These are phyloP conservation scores for Rhizophagus clarus DNA, from an alignment of 192 early-diverging fungal genomes.

Conservation along the genomic window DNA sequence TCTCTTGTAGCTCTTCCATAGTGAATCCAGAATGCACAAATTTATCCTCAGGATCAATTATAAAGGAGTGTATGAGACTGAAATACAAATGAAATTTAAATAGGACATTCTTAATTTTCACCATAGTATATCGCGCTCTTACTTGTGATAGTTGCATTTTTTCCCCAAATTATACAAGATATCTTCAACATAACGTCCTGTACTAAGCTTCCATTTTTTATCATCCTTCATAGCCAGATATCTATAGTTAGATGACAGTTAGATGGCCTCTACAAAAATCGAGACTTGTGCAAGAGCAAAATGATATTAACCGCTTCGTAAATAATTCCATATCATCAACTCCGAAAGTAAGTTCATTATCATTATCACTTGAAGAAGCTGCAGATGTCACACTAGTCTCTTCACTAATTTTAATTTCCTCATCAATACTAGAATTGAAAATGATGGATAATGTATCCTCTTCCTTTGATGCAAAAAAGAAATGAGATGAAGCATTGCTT, in stretches of 20 bases:
- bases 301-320: background rate
- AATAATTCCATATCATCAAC: background rate
- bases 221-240: background rate
- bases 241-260: background rate
- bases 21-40: constrained; percentile 11
- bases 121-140: background rate
- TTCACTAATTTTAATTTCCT: background rate
- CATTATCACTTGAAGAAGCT: background rate
- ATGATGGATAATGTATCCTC: too few relatives aligned
- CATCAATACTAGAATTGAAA: background rate
- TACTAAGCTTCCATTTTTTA: background rate
- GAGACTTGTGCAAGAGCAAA: background rate
- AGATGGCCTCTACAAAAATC: background rate
- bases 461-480: too few relatives aligned
- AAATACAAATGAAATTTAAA: background rate
- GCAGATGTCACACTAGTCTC: too few relatives aligned
- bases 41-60: constrained; percentile 11
- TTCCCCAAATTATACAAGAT: constrained; percentile 14
- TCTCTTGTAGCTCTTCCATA: background rate
- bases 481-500: too few relatives aligned
- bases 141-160: constrained; percentile 2
- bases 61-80: constrained; percentile 7
- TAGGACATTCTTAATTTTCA: background rate
- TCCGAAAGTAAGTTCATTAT: too few relatives aligned
- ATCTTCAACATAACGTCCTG: constrained; percentile 9